Evolutionary conservation across 2,329 filamentous ascomycete species (phyloP).

Genomic region (Fusarium compactum): DNA sequence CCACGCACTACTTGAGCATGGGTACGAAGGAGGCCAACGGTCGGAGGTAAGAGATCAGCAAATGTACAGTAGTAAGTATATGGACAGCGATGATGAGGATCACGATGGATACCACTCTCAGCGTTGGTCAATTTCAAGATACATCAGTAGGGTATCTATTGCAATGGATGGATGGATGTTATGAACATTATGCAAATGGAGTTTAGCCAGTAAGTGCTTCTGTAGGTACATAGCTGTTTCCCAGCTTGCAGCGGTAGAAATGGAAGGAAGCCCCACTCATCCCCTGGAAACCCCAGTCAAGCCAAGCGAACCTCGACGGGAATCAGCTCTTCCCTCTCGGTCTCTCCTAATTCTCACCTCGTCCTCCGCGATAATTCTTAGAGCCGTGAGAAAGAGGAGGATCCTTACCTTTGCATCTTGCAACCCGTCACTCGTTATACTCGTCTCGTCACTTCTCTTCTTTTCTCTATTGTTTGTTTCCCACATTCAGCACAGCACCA

Average conservation of each 20-base stretch:
- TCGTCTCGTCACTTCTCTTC: slow-evolving; percentile 13
- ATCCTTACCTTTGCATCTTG: slow-evolving; percentile 43
- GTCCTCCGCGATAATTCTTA: slow-evolving; percentile 46
- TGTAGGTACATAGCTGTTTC: slow-evolving; percentile 1
- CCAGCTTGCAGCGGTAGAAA: slow-evolving; percentile 2
- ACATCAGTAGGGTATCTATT: neutral
- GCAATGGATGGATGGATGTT: neutral
- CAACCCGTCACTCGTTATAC: slow-evolving; percentile 43
- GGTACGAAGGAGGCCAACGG: slow-evolving; percentile 17
- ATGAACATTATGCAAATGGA: slow-evolving; percentile 7
- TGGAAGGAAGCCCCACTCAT: slow-evolving; percentile 25
- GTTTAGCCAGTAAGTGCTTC: neutral
- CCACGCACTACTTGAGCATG: slow-evolving; percentile 30
- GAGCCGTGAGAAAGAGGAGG: slow-evolving; percentile 39
- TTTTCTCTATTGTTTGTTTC: slow-evolving; percentile 34
- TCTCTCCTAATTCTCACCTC: slow-evolving; percentile 41
- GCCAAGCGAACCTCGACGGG: slow-evolving; percentile 13
- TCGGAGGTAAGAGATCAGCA: slow-evolving; percentile 11
- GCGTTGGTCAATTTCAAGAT: neutral
- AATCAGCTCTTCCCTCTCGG: slow-evolving; percentile 30
- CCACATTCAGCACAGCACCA: neutral
- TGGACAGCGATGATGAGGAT: neutral
- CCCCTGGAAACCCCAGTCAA: slow-evolving; percentile 24
- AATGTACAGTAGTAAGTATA: neutral
- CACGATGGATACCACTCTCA: neutral